phyloP scores from a whole-genome alignment of 2,329 filamentous ascomycete species.

The Aureobasidium sp. region DNA sequence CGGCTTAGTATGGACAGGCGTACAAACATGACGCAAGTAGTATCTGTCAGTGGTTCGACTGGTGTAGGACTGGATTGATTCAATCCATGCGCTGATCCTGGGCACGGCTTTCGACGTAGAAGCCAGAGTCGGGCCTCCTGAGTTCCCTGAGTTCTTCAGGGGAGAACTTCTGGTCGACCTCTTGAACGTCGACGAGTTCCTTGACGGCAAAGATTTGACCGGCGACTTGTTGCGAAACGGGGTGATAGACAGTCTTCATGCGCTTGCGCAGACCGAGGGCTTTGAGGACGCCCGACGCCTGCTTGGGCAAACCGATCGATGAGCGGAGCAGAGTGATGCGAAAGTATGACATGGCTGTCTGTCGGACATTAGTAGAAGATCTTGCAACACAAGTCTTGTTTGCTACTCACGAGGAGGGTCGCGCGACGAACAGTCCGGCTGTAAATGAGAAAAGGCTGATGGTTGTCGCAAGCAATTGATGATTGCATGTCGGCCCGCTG shows the following conservation, averaged over 20 bases:
- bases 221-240: slow-evolving; percentile 70
- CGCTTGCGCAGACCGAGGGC: slow-evolving; percentile 81
- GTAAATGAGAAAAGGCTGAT: slow-evolving; percentile 8
- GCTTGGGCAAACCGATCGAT: slow-evolving; percentile 74
- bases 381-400: not conserved
- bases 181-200: slow-evolving; percentile 76
- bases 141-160: slow-evolving; percentile 62
- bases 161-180: slow-evolving; percentile 61
- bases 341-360: slow-evolving; percentile 66
- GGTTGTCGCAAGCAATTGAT: not conserved
- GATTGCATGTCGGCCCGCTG: not conserved
- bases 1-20: not conserved
- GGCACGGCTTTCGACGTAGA: slow-evolving; percentile 62
- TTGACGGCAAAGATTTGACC: slow-evolving; percentile 93
- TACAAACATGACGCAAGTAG: not conserved
- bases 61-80: not conserved
- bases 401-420: not conserved
- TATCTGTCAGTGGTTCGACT: not conserved
- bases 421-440: not conserved
- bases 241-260: slow-evolving; percentile 82
- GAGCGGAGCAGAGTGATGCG: slow-evolving; percentile 85
- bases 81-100: slow-evolving; percentile 11
- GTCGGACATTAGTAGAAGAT: not conserved
- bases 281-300: slow-evolving; percentile 71
- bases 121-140: slow-evolving; percentile 71